phyloP scores from a whole-genome alignment of 768 basidiomycete species.

The Asterophora lycoperdoides region DNA sequence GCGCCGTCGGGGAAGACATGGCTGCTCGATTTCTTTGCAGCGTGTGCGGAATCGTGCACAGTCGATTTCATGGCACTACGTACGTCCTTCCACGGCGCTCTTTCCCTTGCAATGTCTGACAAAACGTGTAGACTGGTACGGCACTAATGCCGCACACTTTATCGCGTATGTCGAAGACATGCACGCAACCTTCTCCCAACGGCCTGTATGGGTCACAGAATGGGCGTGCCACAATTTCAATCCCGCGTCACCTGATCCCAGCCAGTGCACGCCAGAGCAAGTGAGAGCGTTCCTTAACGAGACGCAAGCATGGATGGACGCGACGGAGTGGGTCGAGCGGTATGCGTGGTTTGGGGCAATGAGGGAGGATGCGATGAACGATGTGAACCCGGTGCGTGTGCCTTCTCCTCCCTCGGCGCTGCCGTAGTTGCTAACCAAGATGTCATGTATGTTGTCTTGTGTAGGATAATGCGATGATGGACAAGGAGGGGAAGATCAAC shows the following conservation, averaged over 20 bases:
- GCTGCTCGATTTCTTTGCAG: slow-evolving; percentile 47
- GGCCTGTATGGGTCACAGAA: slow-evolving; percentile 57
- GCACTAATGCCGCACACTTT: slow-evolving; percentile 8
- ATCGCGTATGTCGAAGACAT: slow-evolving; percentile 7
- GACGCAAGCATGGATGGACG: slow-evolving; percentile 53
- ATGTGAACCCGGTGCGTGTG: slow-evolving; percentile 40
- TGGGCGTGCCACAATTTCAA: slow-evolving; percentile 56
- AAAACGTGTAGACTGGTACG: slow-evolving; percentile 1
- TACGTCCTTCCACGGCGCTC: slow-evolving; percentile 22
- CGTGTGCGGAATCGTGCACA: slow-evolving; percentile 46
- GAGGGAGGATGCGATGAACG: slow-evolving; percentile 35
- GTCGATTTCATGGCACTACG: slow-evolving; percentile 57
- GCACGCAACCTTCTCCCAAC: slow-evolving; percentile 32
- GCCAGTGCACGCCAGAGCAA: slow-evolving; percentile 44
- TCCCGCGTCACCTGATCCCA: slow-evolving; percentile 15
- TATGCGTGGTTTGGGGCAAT: slow-evolving; percentile 62
- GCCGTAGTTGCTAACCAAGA: no score
- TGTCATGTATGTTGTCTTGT: no score
- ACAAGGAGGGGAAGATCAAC: slow-evolving; percentile 38
- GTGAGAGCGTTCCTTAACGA: slow-evolving; percentile 44
- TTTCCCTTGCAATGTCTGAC: background rate
- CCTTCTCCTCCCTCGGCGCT: no score
- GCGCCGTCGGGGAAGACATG: slow-evolving; percentile 50
- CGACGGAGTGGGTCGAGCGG: slow-evolving; percentile 47
- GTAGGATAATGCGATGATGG: slow-evolving; percentile 43